Percentiles rank a stretch among this genome's conserved stretches.
Evolutionary conservation across 2,329 filamentous ascomycete genomes (phyloP).

Genomic region (Ophiocordyceps camponoti-floridani): DNA sequence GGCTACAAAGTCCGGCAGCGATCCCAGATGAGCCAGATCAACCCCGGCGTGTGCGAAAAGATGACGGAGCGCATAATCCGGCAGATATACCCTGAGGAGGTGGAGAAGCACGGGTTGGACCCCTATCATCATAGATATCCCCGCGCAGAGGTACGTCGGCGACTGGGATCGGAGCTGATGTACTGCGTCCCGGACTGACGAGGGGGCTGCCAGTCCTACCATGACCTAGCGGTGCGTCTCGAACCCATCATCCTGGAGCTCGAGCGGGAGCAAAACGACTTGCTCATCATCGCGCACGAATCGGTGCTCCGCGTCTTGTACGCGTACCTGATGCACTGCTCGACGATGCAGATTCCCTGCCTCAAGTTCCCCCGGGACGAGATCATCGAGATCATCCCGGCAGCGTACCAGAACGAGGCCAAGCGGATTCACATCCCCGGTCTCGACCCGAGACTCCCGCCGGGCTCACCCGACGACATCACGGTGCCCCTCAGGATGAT

Average conservation of each 20-base stretch:
- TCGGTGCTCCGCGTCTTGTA: slow-evolving; percentile 94
- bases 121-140: slow-evolving; percentile 96
- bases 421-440: slow-evolving; percentile 75
- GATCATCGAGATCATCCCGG: slow-evolving; percentile 97
- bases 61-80: slow-evolving; percentile 73
- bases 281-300: slow-evolving; percentile 97
- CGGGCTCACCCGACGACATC: slow-evolving; percentile 65
- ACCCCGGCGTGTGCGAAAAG: slow-evolving; percentile 90
- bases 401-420: slow-evolving; percentile 91
- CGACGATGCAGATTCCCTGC: slow-evolving; percentile 81
- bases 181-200: neutral
- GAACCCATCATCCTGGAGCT: slow-evolving; percentile 96
- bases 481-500: slow-evolving; percentile 59
- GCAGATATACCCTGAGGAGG: slow-evolving; percentile 72
- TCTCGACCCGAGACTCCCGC: slow-evolving; percentile 47
- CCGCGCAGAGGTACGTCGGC: slow-evolving; percentile 54
- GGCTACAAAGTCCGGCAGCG: slow-evolving; percentile 81
- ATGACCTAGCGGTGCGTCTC: slow-evolving; percentile 91
- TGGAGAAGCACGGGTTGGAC: slow-evolving; percentile 80
- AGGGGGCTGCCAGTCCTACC: slow-evolving; percentile 56
- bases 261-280: slow-evolving; percentile 88
- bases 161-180: neutral
- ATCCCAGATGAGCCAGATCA: slow-evolving; percentile 93
- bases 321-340: slow-evolving; percentile 96
- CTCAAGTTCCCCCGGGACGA: slow-evolving; percentile 90